Evolutionary conservation across 768 basidiomycete species (phyloP).

Genomic region (Naganishia randhawae): DNA sequence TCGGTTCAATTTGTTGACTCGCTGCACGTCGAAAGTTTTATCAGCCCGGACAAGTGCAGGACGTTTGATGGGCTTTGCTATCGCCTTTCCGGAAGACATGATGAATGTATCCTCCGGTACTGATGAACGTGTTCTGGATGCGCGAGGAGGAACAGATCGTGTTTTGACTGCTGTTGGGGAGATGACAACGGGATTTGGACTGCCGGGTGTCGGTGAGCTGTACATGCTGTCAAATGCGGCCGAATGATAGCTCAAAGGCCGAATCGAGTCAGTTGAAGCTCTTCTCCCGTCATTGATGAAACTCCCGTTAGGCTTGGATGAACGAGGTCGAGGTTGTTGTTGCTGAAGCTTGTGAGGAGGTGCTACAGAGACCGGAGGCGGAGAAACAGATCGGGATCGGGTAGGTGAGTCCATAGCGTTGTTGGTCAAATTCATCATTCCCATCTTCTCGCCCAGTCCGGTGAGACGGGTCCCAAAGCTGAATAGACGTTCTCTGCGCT

Average conservation of each 20-base stretch:
- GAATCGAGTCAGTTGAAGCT: conserved; percentile 9
- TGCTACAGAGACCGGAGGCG: conserved; percentile 12
- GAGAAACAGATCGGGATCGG: conserved; percentile 14
- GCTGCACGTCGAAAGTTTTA: neutral
- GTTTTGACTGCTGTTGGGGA: conserved; percentile 9
- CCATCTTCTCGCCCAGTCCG: conserved; percentile 20
- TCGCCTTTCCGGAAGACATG: neutral
- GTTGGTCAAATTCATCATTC: conserved; percentile 11
- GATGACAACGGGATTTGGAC: neutral
- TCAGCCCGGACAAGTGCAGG: conserved; percentile 6
- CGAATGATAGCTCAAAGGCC: neutral
- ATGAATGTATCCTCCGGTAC: neutral
- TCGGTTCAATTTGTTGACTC: neutral
- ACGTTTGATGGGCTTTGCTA: neutral
- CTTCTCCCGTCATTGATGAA: neutral
- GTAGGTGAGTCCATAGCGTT: conserved; percentile 2
- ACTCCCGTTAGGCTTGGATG: conserved; percentile 9
- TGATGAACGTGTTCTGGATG: neutral
- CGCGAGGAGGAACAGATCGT: neutral
- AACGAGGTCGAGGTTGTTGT: neutral
- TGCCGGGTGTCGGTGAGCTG: neutral
- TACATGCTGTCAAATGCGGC: neutral
- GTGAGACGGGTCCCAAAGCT: conserved; percentile 5
- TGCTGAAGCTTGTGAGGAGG: conserved; percentile 7
- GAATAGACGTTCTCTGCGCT: conserved; percentile 7